These are phyloP conservation scores for Peterozyma xylosa DNA, from an alignment of 805 yeast genomes.

Conservation along the genomic window DNA sequence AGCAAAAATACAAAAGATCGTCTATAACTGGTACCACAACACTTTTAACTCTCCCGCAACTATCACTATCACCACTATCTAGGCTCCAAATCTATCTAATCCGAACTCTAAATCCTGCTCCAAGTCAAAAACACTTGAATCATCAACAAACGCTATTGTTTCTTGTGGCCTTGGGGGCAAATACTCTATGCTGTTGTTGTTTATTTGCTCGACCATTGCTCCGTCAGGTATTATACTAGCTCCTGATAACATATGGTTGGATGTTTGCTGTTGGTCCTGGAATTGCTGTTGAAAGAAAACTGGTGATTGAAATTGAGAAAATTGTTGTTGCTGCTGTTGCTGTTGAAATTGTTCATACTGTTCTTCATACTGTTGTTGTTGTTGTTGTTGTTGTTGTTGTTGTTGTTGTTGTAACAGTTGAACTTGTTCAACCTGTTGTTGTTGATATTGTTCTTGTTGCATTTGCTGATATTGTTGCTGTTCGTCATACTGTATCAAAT, in stretches of 20 bases:
- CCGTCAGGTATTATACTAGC: conserved; percentile 35
- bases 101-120: conserved; percentile 67
- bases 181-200: conserved; percentile 22
- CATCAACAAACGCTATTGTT: conserved; percentile 16
- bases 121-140: conserved; percentile 31
- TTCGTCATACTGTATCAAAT: conserved; percentile 21
- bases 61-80: no score
- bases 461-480: neutral
- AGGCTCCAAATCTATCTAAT: conserved; percentile 38
- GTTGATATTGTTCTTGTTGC: conserved; percentile 12
- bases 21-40: no score
- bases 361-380: conserved; percentile 13
- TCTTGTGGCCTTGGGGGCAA: conserved; percentile 62
- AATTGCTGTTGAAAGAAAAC: conserved; percentile 12
- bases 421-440: conserved; percentile 9
- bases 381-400: conserved; percentile 13
- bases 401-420: conserved; percentile 8
- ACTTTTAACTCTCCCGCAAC: no score
- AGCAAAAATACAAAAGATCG: no score
- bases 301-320: conserved; percentile 13
- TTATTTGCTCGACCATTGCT: conserved; percentile 24
- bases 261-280: conserved; percentile 12
- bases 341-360: conserved; percentile 12
- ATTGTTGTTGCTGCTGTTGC: conserved; percentile 11
- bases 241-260: conserved; percentile 12